Evolutionary conservation across 2,329 filamentous ascomycete species (phyloP).

Genomic region (Dothideomycetes sp.): DNA sequence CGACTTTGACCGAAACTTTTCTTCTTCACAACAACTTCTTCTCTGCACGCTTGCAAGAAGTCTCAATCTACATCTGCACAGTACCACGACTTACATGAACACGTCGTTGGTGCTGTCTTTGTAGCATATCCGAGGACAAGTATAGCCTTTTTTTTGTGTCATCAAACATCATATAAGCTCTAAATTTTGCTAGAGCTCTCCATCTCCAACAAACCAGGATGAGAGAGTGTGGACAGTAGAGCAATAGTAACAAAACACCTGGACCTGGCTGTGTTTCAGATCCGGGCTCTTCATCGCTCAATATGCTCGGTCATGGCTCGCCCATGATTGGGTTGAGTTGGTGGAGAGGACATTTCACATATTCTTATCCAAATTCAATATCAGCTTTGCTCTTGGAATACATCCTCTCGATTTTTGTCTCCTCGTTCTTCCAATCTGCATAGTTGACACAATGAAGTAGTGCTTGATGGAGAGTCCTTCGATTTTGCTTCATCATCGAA

Average conservation of each 20-base stretch:
- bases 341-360: conserved; percentile 10
- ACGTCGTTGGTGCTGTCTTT: background rate
- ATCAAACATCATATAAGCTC: conserved; percentile 20
- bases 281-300: conserved; percentile 4
- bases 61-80: background rate
- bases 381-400: too few species aligned
- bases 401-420: too few species aligned
- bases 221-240: conserved; percentile 35
- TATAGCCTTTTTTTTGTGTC: background rate
- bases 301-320: conserved; percentile 2
- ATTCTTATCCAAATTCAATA: too few species aligned
- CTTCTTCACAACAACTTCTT: background rate
- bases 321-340: conserved; percentile 5
- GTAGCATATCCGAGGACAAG: background rate
- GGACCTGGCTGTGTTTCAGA: background rate
- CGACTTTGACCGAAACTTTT: background rate
- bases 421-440: too few species aligned
- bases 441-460: too few species aligned
- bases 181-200: conserved; percentile 35
- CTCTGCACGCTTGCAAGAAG: background rate
- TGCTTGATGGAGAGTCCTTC: too few species aligned
- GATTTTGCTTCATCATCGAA: too few species aligned
- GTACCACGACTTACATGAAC: background rate
- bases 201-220: conserved; percentile 28
- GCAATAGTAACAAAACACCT: conserved; percentile 24